These are phyloP conservation scores for Fraxinus quadrangulata DNA, from an alignment of 257 asterid genomes.

Conservation along the genomic window DNA sequence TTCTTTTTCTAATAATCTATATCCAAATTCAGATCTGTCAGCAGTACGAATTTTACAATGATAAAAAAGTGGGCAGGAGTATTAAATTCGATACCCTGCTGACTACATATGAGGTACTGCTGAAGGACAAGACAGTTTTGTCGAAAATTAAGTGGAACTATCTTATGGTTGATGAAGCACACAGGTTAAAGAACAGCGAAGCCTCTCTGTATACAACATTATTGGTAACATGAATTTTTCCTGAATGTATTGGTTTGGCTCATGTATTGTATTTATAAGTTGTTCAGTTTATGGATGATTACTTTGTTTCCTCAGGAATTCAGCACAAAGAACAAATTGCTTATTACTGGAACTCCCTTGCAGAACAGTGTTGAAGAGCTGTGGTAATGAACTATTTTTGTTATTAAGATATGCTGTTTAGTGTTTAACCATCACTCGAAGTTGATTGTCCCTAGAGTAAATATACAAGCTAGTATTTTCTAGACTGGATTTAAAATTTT, in stretches of 20 bases:
- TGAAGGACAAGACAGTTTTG: conserved; percentile 88
- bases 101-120: conserved; percentile 90
- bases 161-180: conserved; percentile 99
- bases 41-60: conserved; percentile 86
- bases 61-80: conserved; percentile 68
- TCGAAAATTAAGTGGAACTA: conserved; percentile 97
- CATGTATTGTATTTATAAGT: conserved; percentile 16
- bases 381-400: conserved; percentile 54
- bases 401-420: conserved; percentile 19
- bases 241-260: neutral
- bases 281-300: conserved; percentile 18
- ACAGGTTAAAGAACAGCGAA: conserved; percentile 95
- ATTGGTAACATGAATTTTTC: conserved; percentile 46
- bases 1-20: conserved; percentile 10
- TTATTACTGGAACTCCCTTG: conserved; percentile 95
- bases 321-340: conserved; percentile 93
- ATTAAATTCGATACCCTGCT: conserved; percentile 80
- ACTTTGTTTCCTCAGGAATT: conserved; percentile 66
- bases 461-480: neutral
- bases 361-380: conserved; percentile 99
- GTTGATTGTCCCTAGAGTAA: neutral
- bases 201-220: conserved; percentile 85
- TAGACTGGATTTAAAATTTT: neutral
- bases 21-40: conserved; percentile 77
- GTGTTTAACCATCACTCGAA: neutral